These are phyloP conservation scores for Penicillium alfredii DNA, from an alignment of 495 filamentous ascomycete genomes.

Conservation along the genomic window DNA sequence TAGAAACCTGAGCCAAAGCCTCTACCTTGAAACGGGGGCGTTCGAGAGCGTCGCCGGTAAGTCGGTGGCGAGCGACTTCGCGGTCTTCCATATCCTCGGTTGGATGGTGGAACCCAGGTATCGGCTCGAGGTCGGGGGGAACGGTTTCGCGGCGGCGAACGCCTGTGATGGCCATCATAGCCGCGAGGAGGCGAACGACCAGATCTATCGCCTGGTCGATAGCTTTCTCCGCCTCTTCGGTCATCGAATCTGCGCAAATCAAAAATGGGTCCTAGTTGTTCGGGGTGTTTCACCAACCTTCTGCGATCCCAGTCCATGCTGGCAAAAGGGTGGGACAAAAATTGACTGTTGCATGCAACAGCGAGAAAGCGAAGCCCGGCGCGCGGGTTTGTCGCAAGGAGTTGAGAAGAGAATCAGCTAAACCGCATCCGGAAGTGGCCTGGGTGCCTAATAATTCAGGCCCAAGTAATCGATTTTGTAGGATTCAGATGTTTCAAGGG, in stretches of 20 bases:
- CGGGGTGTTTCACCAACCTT: conserved; percentile 30
- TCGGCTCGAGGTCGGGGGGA: conserved; percentile 39
- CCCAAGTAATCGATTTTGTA: too few relatives aligned
- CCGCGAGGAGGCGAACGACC: conserved; percentile 34
- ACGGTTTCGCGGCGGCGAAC: conserved; percentile 37
- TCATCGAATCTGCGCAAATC: conserved; percentile 42
- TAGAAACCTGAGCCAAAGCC: conserved; percentile 29
- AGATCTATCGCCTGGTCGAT: conserved; percentile 41
- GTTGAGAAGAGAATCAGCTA: too few relatives aligned
- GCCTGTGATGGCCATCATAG: conserved; percentile 33
- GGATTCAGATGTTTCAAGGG: too few relatives aligned
- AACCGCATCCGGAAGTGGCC: too few relatives aligned
- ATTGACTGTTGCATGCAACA: not conserved
- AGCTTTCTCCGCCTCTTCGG: conserved; percentile 50
- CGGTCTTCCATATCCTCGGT: conserved; percentile 30
- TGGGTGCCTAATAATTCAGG: too few relatives aligned
- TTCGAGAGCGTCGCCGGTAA: conserved; percentile 44
- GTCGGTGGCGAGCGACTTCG: conserved; percentile 41
- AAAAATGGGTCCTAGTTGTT: not conserved
- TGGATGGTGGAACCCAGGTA: conserved; percentile 43
- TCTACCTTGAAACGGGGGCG: conserved; percentile 38
- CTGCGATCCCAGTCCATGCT: conserved; percentile 48
- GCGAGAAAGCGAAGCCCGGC: not conserved
- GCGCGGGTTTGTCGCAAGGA: too few relatives aligned
- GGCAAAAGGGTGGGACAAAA: not conserved